A percentile compares a stretch with the other conserved stretches of the same genome.
Conservation (phyloP, 768 basidiomycete species). For the Leccinum longicurvipes region DNA sequence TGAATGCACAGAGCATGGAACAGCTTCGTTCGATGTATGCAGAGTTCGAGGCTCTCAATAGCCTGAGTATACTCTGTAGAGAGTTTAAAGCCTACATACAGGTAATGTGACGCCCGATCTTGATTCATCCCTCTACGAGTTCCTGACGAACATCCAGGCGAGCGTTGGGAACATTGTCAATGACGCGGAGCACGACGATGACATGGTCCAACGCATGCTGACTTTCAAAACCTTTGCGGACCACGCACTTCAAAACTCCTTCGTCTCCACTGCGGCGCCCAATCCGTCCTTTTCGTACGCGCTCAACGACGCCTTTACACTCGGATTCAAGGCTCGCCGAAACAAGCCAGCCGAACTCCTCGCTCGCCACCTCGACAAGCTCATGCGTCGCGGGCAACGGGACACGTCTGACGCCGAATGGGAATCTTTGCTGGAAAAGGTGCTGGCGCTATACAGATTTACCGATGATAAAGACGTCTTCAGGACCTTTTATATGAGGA, state of each 20-base stretch:
- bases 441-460: constrained; percentile 74
- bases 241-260: constrained; percentile 45
- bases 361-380: constrained; percentile 83
- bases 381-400: constrained; percentile 85
- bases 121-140: background rate
- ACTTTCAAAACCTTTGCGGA: constrained; percentile 62
- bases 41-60: constrained; percentile 57
- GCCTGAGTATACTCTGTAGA: constrained; percentile 48
- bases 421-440: constrained; percentile 58
- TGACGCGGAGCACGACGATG: constrained; percentile 59
- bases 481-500: constrained; percentile 86
- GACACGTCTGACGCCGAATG: constrained; percentile 61
- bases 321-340: constrained; percentile 69
- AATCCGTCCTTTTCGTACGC: constrained; percentile 65
- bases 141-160: constrained; percentile 35
- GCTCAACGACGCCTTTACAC: constrained; percentile 65
- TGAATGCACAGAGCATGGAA: constrained; percentile 43
- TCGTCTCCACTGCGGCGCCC: constrained; percentile 41
- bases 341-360: constrained; percentile 92
- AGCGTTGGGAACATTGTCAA: constrained; percentile 64
- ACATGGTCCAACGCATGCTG: constrained; percentile 74
- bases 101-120: constrained; percentile 32
- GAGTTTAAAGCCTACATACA: constrained; percentile 63
- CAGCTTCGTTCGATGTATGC: constrained; percentile 53
- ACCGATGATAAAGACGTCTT: constrained; percentile 95